These are phyloP conservation scores for Tricholoma saponaceum DNA, from an alignment of 768 basidiomycete species.

Conservation along the genomic window DNA sequence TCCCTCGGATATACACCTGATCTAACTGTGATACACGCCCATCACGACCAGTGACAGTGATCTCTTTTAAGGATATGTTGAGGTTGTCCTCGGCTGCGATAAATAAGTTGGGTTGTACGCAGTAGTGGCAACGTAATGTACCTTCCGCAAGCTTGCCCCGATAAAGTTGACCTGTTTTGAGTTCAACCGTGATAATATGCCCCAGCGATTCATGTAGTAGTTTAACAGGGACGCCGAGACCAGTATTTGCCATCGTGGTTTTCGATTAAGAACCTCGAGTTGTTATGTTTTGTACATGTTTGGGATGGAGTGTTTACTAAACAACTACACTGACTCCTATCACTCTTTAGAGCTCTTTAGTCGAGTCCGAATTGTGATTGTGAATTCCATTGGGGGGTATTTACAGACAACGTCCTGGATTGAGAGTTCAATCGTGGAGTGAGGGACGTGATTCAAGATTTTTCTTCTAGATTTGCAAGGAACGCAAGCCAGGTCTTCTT, in stretches of 20 bases:
- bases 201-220: constrained; percentile 95
- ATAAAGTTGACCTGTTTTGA: constrained; percentile 97
- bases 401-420: not conserved
- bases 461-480: constrained; percentile 70
- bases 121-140: constrained; percentile 30
- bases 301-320: not conserved
- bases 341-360: too few relatives aligned
- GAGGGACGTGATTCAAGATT: constrained; percentile 19
- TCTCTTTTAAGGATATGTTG: constrained; percentile 93
- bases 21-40: constrained; percentile 98
- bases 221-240: constrained; percentile 94
- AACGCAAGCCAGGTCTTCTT: constrained; percentile 95
- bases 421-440: not conserved
- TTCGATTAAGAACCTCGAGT: constrained; percentile 3
- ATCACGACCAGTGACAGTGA: constrained; percentile 96
- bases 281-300: not conserved
- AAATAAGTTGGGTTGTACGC: constrained; percentile 9
- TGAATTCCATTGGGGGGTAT: not conserved
- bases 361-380: too few relatives aligned
- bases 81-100: constrained; percentile 93
- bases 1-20: constrained; percentile 98
- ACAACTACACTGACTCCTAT: too few relatives aligned
- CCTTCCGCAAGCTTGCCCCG: constrained; percentile 97
- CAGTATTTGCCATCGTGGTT: constrained; percentile 47
- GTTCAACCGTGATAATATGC: constrained; percentile 95